Conservation (phyloP, 2,329 filamentous ascomycete genomes). For the Calonectria fujianensis region DNA sequence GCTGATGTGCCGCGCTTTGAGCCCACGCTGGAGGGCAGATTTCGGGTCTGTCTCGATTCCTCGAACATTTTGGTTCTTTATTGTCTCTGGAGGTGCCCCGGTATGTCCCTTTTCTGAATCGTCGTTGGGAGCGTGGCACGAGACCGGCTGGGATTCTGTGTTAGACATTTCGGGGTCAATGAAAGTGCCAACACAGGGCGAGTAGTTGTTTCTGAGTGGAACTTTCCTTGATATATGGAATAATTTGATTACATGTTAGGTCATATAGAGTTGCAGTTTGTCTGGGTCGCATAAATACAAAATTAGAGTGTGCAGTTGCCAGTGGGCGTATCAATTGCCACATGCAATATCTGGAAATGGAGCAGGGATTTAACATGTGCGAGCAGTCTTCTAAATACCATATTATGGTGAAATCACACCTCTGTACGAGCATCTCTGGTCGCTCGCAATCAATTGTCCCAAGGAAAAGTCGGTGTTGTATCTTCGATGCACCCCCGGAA, state of each 20-base stretch:
- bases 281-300: constrained; percentile 3
- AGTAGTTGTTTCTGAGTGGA: too few species aligned
- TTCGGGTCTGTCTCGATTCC: constrained; percentile 70
- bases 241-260: too few species aligned
- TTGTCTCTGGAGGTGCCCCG: neutral
- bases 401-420: too few species aligned
- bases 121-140: neutral
- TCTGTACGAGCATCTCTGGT: neutral
- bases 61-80: constrained; percentile 7
- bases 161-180: neutral
- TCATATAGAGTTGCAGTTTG: neutral
- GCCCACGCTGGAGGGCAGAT: constrained; percentile 69
- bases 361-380: neutral
- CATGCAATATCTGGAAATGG: neutral
- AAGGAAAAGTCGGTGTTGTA: neutral
- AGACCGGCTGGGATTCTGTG: neutral
- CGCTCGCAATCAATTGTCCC: neutral
- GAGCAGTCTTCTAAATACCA: too few species aligned
- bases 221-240: neutral
- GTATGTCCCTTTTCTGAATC: constrained; percentile 3
- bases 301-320: neutral
- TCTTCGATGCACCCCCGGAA: neutral
- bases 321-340: neutral
- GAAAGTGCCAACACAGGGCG: neutral
- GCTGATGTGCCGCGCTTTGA: constrained; percentile 73